A percentile compares a stretch with the other conserved stretches of the same genome.
Evolutionary conservation across 1,284 basidiomycete species (phyloP).

Genomic region (Marasmius sp.): DNA sequence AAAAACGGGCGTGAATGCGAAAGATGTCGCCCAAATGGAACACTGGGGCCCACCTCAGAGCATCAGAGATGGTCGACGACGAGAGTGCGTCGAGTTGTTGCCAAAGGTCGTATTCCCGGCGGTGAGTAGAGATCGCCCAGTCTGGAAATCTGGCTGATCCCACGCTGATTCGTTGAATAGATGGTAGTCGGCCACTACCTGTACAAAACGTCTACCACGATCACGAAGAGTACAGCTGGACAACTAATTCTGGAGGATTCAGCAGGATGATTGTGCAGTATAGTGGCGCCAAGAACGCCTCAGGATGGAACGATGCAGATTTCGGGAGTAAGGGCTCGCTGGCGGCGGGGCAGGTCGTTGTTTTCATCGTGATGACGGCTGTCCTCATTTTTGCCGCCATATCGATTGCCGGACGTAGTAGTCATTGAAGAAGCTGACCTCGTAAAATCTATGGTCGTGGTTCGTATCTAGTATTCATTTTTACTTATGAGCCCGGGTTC

Average conservation of each 20-base stretch:
- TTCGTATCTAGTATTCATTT: neutral
- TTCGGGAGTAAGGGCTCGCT: neutral
- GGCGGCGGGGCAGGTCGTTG: neutral
- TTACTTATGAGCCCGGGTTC: neutral
- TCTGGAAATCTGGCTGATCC: too few relatives aligned
- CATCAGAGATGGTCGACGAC: too few relatives aligned
- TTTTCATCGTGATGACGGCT: neutral
- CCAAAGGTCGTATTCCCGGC: neutral
- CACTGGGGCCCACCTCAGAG: too few relatives aligned
- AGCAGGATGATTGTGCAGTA: slow-evolving; percentile 2
- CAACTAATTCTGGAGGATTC: neutral
- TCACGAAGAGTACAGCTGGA: slow-evolving; percentile 2
- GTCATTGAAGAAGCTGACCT: neutral
- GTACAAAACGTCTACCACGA: neutral
- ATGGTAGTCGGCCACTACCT: neutral
- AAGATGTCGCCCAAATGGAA: too few relatives aligned
- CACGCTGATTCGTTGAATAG: neutral
- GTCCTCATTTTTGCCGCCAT: neutral
- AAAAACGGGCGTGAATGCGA: too few relatives aligned
- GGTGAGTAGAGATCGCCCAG: neutral
- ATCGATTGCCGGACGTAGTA: neutral
- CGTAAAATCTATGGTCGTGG: neutral
- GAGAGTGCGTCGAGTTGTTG: neutral
- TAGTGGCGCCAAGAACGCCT: slow-evolving; percentile 2
- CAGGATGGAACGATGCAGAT: slow-evolving; percentile 1